Base-by-base conservation (phyloP, 2,329 filamentous ascomycete species). In the Sclerotinia nivalis region DNA sequence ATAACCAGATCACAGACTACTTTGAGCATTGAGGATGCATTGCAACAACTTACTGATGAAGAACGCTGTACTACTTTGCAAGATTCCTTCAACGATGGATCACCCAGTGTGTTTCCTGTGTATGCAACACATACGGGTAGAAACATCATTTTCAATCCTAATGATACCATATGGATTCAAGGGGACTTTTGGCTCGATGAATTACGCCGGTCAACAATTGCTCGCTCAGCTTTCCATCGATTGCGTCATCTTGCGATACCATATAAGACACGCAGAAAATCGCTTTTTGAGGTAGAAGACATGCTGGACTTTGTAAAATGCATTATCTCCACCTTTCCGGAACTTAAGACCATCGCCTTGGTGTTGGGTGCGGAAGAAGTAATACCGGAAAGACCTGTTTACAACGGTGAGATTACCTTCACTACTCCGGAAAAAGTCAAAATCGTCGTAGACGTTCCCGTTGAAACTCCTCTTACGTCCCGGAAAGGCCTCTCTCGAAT, bases 121-220 rank as follows among this genome's bases (percentile, higher is more conserved):
- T 65, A 25, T 43, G 49, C 22, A 7, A 65, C 61, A 3, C 45
- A 25, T 8, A 52, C 31, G 15, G n/a, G 49, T 4, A 40, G 34
- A 43, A 52, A 65, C n/a, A 52, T 65, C 3, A 28, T 65, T 28
- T 65, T 40, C 47, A 8, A 52, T 9, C 61, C 61, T 7, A 28
- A 65, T 28, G 61, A 65, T 13, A 28, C 34, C n/a, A 34, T 65
- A 10, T 65, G 61, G 61, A 65, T 65, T 2, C 61, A 65, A 52
- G 47, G 61, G 8, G 61, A 65, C 6, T 65, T 65, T 22, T 65
- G 61, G 61, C 61, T 65, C n/a, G 61, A 65, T 37, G 61, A 65
- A 20, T 0, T 54, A 18, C 61, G 61, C 6, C 49, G 61, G 8
- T 22, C 61, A 28, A 50, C 31, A 65, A 34, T 65, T 28, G 34